phyloP scores from a whole-genome alignment of 2,329 filamentous ascomycete genomes.

The Lomentospora prolificans region DNA sequence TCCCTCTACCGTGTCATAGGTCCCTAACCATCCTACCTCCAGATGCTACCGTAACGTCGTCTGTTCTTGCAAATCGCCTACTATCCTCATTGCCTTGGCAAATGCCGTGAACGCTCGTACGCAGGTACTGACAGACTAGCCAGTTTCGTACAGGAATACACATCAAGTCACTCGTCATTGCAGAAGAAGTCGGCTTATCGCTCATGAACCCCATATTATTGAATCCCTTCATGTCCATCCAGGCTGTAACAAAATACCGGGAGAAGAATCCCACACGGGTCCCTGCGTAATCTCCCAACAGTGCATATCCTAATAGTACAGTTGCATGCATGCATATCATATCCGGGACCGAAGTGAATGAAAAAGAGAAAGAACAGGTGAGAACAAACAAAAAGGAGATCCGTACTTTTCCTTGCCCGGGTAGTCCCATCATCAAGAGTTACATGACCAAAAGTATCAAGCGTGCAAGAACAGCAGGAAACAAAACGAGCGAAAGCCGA shows the following conservation, averaged over 20 bases:
- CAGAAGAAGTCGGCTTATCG: not conserved
- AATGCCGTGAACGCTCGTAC: not conserved
- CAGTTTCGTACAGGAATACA: too few relatives aligned
- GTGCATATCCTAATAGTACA: not conserved
- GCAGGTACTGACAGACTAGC: too few relatives aligned
- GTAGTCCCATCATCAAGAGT: not conserved
- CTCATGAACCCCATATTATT: not conserved
- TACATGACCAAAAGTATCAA: not conserved
- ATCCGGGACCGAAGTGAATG: not conserved
- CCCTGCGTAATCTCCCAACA: not conserved
- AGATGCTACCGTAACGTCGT: not conserved
- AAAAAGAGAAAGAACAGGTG: not conserved
- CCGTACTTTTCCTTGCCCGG: not conserved
- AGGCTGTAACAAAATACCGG: not conserved
- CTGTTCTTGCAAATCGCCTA: not conserved
- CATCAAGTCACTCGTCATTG: too few relatives aligned
- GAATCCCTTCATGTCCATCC: not conserved
- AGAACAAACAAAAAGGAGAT: not conserved
- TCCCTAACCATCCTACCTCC: too few relatives aligned
- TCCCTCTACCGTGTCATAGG: not conserved
- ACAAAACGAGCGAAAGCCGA: not conserved
- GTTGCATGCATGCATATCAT: not conserved
- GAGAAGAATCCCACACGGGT: not conserved
- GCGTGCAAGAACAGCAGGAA: not conserved
- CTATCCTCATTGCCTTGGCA: not conserved